These are phyloP conservation scores for Talaromyces funiculosus DNA, from an alignment of 2,329 filamentous ascomycete species.

Conservation along the genomic window DNA sequence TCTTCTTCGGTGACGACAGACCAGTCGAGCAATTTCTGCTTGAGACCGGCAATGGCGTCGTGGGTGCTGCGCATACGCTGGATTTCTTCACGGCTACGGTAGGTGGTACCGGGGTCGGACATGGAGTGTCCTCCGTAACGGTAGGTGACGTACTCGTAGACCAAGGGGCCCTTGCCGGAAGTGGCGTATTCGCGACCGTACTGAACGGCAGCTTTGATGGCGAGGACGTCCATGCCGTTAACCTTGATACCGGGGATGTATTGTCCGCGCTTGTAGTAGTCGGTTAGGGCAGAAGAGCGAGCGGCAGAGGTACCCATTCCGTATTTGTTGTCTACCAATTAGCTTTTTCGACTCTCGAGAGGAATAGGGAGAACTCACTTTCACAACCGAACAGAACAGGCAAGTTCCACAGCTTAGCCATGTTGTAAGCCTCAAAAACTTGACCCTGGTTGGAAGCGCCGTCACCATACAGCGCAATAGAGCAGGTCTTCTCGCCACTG, in stretches of 20 bases:
- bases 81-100: slow-evolving; percentile 98
- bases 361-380: slow-evolving; percentile 58
- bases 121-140: slow-evolving; percentile 99
- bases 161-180: slow-evolving; percentile 81
- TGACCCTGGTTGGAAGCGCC: slow-evolving; percentile 98
- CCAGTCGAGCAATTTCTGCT: slow-evolving; percentile 98
- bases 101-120: slow-evolving; percentile 98
- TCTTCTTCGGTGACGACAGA: slow-evolving; percentile 85
- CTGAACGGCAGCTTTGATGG: slow-evolving; percentile 91
- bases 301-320: slow-evolving; percentile 97
- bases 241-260: slow-evolving; percentile 99
- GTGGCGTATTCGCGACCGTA: slow-evolving; percentile 86
- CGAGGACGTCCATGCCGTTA: slow-evolving; percentile 98
- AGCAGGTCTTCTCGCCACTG: slow-evolving; percentile 75
- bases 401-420: slow-evolving; percentile 98
- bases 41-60: slow-evolving; percentile 95
- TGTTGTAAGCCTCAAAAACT: slow-evolving; percentile 99
- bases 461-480: slow-evolving; percentile 90
- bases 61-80: slow-evolving; percentile 99
- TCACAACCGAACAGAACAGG: slow-evolving; percentile 96
- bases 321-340: slow-evolving; percentile 88
- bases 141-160: slow-evolving; percentile 99
- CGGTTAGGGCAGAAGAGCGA: slow-evolving; percentile 89
- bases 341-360: not conserved
- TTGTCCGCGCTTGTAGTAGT: slow-evolving; percentile 99